Base-by-base conservation (phyloP, 2,329 filamentous ascomycete genomes). In the Thelonectria rubi region DNA sequence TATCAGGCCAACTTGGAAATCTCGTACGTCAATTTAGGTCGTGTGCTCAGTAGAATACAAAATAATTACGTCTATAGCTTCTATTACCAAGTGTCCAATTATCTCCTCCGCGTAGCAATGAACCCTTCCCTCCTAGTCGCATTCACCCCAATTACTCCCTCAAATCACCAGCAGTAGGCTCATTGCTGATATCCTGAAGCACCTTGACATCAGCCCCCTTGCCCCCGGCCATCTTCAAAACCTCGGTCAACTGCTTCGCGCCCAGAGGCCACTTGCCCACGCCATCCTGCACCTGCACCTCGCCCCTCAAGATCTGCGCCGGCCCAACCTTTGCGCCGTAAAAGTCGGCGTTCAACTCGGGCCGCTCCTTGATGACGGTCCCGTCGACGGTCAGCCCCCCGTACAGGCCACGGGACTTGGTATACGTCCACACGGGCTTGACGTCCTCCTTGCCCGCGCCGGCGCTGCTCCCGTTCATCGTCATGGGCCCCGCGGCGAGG, bases 321-420 rank as follows among this genome's bases (percentile, higher is more conserved):
- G 32, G 37, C 17, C 56, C 17, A 26, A 66, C 43, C 15, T 45
- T 51, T 5, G 42, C 81, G 14, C 86, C 85, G 71, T 91, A 93
- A 70, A 92, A 92, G 12, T 84, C 82, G 69, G 88, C 88, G 69
- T 92, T 93, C 71, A 91, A 89, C 68, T 92, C 89, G 1, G 82
- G 85, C 37, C 89, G 82, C 72, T 91, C 89, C 52, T 92, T 89
- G 55, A 93, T 82, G n/a, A 92, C 82, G 0, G 90, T 91, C 18
- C 90, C 90, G 68, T 92, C 89, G n/a, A 91, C 80, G 64, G 91
- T 88, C 0, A 91, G 83, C 3, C 89, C 89, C 3, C 55, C 60
- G 11, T 92, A 92, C 61, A 92, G 84, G 4, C 90, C 90, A 50
- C 89, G 81, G 84, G 90, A 80, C 30, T 63, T 63, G 4, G 56